Evolutionary conservation across 73 alveolate genomes (phyloP).

Genomic region (Blepharisma japonicum): DNA sequence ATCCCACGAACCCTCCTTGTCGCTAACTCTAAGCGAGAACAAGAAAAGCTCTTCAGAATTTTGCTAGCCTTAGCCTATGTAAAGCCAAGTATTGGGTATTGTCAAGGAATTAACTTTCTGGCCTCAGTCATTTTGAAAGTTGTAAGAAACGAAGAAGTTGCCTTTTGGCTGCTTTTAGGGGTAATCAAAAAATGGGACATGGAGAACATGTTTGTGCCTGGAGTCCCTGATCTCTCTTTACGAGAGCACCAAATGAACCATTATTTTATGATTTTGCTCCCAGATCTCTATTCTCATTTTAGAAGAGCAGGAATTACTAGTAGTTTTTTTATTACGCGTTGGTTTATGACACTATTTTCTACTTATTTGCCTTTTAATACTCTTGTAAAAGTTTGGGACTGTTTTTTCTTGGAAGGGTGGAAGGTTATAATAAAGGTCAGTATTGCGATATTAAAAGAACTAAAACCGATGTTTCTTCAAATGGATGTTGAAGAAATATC

Average conservation of each 20-base stretch:
- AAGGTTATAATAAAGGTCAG: constrained; percentile 21
- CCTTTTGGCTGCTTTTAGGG: constrained; percentile 46
- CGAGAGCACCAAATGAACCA: constrained; percentile 19
- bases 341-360: constrained; percentile 25
- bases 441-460: neutral
- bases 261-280: neutral
- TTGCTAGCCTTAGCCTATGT: constrained; percentile 37
- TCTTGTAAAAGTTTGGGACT: constrained; percentile 22
- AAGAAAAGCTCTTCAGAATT: constrained; percentile 31
- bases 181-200: constrained; percentile 26
- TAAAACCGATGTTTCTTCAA: constrained; percentile 1
- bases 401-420: constrained; percentile 29
- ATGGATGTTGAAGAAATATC: constrained; percentile 15
- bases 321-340: constrained; percentile 14
- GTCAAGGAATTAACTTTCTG: constrained; percentile 80
- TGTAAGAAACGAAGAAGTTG: constrained; percentile 63
- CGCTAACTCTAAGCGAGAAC: constrained; percentile 9
- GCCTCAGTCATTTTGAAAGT: constrained; percentile 59
- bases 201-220: constrained; percentile 29
- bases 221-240: constrained; percentile 20
- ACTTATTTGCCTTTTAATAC: constrained; percentile 12
- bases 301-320: constrained; percentile 6
- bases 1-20: constrained; percentile 24
- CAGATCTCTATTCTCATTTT: constrained; percentile 23
- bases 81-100: constrained; percentile 64